phyloP scores from a whole-genome alignment of 768 basidiomycete species.

The Exidia glandulosa region DNA sequence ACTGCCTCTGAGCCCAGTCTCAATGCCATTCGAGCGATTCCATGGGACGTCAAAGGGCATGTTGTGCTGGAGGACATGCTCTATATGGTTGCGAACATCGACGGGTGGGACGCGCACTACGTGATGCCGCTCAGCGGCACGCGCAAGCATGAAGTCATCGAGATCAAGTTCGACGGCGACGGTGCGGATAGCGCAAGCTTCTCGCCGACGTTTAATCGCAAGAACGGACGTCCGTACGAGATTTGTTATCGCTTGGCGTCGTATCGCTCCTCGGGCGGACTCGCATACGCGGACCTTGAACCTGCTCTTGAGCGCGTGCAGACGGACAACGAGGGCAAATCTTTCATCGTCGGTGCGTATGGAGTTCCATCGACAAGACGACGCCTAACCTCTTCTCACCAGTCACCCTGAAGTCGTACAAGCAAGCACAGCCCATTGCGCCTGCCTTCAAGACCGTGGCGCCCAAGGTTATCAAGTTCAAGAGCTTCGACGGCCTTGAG shows the following conservation, averaged over 20 bases:
- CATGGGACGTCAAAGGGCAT: slow-evolving; percentile 18
- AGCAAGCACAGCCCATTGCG: slow-evolving; percentile 23
- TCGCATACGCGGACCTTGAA: slow-evolving; percentile 23
- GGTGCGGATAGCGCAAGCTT: background rate
- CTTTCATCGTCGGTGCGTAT: slow-evolving; percentile 13
- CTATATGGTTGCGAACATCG: slow-evolving; percentile 26
- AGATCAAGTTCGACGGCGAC: slow-evolving; percentile 15
- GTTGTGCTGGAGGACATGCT: slow-evolving; percentile 19
- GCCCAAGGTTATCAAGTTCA: slow-evolving; percentile 25
- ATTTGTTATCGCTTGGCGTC: slow-evolving; percentile 22
- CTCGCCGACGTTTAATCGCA: slow-evolving; percentile 14
- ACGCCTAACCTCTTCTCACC: background rate
- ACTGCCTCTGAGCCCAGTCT: slow-evolving; percentile 25
- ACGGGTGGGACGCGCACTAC: slow-evolving; percentile 25
- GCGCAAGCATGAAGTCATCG: slow-evolving; percentile 19
- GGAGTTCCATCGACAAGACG: background rate
- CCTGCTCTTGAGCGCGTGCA: slow-evolving; percentile 11
- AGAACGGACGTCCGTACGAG: slow-evolving; percentile 24
- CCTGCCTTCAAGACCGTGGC: slow-evolving; percentile 16
- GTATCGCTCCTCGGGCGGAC: slow-evolving; percentile 18
- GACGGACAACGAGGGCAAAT: slow-evolving; percentile 13
- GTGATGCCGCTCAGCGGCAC: slow-evolving; percentile 20
- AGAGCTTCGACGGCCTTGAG: slow-evolving; percentile 31
- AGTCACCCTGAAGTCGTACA: slow-evolving; percentile 18
- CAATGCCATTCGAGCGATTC: slow-evolving; percentile 23